Conservation (phyloP, 331 rosid species). For the Acacia concinna region DNA sequence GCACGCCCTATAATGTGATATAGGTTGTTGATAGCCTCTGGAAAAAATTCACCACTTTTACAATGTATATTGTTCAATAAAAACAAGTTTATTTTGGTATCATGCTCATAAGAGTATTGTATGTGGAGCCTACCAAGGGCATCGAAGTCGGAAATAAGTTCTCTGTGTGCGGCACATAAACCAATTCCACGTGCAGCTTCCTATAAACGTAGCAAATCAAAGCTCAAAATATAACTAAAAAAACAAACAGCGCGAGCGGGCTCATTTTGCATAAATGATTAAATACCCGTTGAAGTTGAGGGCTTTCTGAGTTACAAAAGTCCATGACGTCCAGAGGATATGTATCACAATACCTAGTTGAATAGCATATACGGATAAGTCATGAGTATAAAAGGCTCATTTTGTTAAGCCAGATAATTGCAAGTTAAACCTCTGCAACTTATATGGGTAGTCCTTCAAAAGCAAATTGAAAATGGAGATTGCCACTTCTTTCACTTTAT, state of each 20-base stretch:
- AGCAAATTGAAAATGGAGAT: slow-evolving; percentile 27
- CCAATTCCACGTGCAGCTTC: slow-evolving; percentile 37
- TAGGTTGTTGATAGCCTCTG: slow-evolving; percentile 22
- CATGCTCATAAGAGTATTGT: neutral
- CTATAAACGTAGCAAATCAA: slow-evolving; percentile 6
- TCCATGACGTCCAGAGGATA: slow-evolving; percentile 8
- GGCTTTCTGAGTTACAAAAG: neutral
- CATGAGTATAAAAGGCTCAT: neutral
- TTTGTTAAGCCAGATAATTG: neutral
- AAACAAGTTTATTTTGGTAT: neutral
- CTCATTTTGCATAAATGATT: neutral
- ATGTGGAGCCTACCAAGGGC: slow-evolving; percentile 29
- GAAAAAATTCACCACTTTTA: neutral
- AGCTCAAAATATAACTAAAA: neutral
- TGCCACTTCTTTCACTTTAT: neutral
- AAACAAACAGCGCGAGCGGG: neutral
- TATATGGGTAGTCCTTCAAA: slow-evolving; percentile 18
- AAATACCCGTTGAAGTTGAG: slow-evolving; percentile 19
- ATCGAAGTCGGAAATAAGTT: neutral
- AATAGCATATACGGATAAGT: neutral
- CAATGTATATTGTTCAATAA: neutral
- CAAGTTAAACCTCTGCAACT: slow-evolving; percentile 14
- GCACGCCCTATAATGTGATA: neutral
- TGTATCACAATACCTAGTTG: slow-evolving; percentile 18
- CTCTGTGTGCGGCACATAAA: slow-evolving; percentile 21